A percentile compares a stretch with the other conserved stretches of the same genome.
Evolutionary conservation across 805 yeast species (phyloP).

Genomic region (Yamadazyma endophytica): DNA sequence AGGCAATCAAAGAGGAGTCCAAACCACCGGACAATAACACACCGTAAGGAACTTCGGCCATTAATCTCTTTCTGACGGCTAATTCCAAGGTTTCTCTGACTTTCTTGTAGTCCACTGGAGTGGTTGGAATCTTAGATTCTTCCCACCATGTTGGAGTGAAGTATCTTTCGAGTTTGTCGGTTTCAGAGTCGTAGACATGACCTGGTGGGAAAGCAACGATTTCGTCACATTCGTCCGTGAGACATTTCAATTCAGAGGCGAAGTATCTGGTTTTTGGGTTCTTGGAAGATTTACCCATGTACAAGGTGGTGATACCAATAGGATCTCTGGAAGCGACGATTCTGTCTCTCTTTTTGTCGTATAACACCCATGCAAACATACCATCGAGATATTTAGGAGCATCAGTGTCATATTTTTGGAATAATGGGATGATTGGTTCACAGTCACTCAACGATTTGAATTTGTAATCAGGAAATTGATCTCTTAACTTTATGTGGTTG

Average conservation of each 20-base stretch:
- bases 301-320: slow-evolving; percentile 92
- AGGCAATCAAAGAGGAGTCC: slow-evolving; percentile 93
- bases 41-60: slow-evolving; percentile 99
- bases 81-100: slow-evolving; percentile 82
- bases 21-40: slow-evolving; percentile 96
- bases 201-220: slow-evolving; percentile 98
- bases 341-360: slow-evolving; percentile 81
- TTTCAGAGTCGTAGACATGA: slow-evolving; percentile 87
- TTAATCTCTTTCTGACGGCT: slow-evolving; percentile 97
- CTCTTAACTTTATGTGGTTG: slow-evolving; percentile 90
- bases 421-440: slow-evolving; percentile 94
- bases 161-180: slow-evolving; percentile 83
- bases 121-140: slow-evolving; percentile 66
- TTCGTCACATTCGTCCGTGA: slow-evolving; percentile 90
- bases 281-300: slow-evolving; percentile 80
- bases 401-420: slow-evolving; percentile 79
- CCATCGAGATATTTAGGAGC: slow-evolving; percentile 95
- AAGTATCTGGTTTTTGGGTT: slow-evolving; percentile 77
- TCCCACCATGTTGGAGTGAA: slow-evolving; percentile 96
- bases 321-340: slow-evolving; percentile 98
- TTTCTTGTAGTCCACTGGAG: slow-evolving; percentile 65
- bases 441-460: slow-evolving; percentile 91
- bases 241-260: slow-evolving; percentile 92
- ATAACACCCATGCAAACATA: slow-evolving; percentile 93
- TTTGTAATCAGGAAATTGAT: slow-evolving; percentile 63